Evolutionary conservation across 441 rosid genomes (phyloP).

Genomic region (Geranium incanum): DNA sequence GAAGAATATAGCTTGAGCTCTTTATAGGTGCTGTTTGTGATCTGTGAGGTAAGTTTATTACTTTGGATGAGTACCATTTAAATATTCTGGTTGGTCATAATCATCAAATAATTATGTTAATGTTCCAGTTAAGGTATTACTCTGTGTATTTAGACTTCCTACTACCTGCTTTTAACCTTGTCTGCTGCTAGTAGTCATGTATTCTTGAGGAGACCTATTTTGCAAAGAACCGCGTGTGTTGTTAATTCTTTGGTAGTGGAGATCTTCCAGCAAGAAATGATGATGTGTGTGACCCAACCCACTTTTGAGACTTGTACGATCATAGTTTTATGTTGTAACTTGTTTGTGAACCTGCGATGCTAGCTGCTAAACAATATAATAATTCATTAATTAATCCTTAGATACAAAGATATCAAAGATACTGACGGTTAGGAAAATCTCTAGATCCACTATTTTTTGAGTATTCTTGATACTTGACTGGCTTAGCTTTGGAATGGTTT

Average conservation of each 20-base stretch:
- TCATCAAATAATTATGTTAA: background rate
- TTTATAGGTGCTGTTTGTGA: background rate
- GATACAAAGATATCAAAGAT: background rate
- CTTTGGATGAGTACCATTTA: constrained; percentile 5
- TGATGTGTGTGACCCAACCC: background rate
- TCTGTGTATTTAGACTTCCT: background rate
- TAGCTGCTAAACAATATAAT: background rate
- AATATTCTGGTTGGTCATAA: background rate
- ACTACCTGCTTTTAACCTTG: background rate
- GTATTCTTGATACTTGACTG: background rate
- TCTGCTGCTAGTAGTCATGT: background rate
- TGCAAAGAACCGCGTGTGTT: background rate
- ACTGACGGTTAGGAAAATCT: background rate
- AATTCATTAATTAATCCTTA: background rate
- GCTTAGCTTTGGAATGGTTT: background rate
- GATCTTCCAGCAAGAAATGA: background rate
- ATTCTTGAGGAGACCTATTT: background rate
- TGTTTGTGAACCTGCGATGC: background rate
- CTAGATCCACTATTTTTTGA: background rate
- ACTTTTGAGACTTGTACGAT: no score
- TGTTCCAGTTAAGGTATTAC: background rate
- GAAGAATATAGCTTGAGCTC: constrained; percentile 16
- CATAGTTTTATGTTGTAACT: background rate
- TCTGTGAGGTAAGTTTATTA: background rate
- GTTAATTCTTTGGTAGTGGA: background rate